Base-by-base conservation (phyloP, 2,329 filamentous ascomycete species). In the Cryphonectria carpinicola region DNA sequence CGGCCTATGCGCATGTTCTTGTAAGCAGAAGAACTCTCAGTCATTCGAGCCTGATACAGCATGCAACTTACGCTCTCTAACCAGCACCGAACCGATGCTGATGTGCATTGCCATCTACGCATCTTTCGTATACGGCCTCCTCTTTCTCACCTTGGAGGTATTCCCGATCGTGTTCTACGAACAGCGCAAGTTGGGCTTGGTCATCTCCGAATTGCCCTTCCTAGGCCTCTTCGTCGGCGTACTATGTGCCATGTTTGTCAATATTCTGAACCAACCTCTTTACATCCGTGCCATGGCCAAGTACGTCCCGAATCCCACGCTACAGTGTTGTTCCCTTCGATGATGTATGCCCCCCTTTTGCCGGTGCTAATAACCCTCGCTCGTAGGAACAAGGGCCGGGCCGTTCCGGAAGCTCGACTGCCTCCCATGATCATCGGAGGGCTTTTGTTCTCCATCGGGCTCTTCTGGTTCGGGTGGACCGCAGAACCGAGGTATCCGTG, bases 161-260 rank as follows among this genome's bases (percentile, higher is more conserved):
- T 85, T 84, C 65, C 84, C 84, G 0, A 83, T 86, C 66, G 82
- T 83, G 17, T 86, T 83, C 68, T 67, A 76, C 41, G 78, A 84
- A 69, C 66, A 80, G n/a, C 81, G 84, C 14, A 79, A 80, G 19
- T 86, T 81, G 79, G 76, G 75, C 13, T 73, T 77, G 0, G 81
- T 84, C 2, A 76, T 84, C 1, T 82, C 81, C 2, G 82, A 81
- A 0, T 74, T 86, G 1, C 84, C 85, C 0, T 85, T 85, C 73
- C 72, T 85, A 1, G 82, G 79, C 17, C 76, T 86, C 28, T 81
- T 84, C 39, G 75, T 82, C 6, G 84, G 84, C 11, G 83, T 86
- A 0, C 62, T 82, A 5, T 79, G 71, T 41, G 80, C 82, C 0
- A 74, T 83, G 3, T 75, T 74, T 22, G 76, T 85, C 73, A 84